Evolutionary conservation across 1,139 yeast species (phyloP).

Genomic region (Meyerozyma smithsonii): DNA sequence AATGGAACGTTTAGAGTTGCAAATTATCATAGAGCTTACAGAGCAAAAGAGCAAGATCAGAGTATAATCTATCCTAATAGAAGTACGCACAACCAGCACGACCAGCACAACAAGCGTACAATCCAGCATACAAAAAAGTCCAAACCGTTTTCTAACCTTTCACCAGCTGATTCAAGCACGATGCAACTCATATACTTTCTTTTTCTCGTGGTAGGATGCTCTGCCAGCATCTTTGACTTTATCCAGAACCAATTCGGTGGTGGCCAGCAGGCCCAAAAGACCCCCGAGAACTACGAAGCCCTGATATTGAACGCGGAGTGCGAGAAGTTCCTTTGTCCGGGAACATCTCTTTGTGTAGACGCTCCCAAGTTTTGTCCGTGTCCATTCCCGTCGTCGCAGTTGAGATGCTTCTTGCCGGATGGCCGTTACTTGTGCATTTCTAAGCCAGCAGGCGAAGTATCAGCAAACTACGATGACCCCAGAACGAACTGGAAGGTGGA

Average conservation of each 20-base stretch:
- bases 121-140: no score
- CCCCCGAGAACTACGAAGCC: constrained; percentile 26
- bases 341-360: constrained; percentile 73
- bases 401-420: constrained; percentile 74
- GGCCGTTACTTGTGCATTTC: constrained; percentile 73
- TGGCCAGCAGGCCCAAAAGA: constrained; percentile 19
- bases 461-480: constrained; percentile 42
- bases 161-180: no score
- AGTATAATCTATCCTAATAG: no score
- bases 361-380: constrained; percentile 79
- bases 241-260: constrained; percentile 27
- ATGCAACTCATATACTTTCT: neutral
- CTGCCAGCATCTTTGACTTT: constrained; percentile 32
- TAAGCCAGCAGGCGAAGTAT: constrained; percentile 56
- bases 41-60: no score
- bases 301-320: constrained; percentile 44
- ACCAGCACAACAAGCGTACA: no score
- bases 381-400: constrained; percentile 78
- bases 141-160: no score
- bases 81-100: no score
- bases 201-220: constrained; percentile 6
- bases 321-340: constrained; percentile 71
- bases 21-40: no score
- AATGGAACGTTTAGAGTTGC: no score
- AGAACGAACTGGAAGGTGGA: constrained; percentile 49